Percentiles rank a stretch among this genome's conserved stretches.
Evolutionary conservation across 192 early-diverging fungal species (phyloP).

Genomic region (Kickxella alabastrina): DNA sequence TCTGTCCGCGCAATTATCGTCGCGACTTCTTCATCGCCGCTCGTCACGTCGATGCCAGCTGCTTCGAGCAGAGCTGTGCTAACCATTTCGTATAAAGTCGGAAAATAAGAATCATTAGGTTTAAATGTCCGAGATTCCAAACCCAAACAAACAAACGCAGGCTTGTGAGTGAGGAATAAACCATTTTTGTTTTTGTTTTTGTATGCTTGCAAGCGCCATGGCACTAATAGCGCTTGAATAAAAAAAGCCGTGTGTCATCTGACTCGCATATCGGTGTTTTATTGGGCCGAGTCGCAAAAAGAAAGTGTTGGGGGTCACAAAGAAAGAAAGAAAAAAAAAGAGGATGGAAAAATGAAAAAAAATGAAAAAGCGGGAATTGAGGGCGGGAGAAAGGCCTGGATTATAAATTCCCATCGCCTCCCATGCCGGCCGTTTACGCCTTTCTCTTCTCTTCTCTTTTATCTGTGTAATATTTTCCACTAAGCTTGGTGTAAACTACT

Average conservation of each 20-base stretch:
- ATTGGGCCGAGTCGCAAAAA: conserved; percentile 11
- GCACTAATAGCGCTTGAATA: no score
- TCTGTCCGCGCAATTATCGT: no score
- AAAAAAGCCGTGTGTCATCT: conserved; percentile 3
- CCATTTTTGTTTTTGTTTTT: no score
- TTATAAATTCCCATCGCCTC: neutral
- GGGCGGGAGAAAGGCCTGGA: neutral
- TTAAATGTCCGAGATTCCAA: no score
- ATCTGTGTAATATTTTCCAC: conserved; percentile 41
- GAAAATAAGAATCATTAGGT: no score
- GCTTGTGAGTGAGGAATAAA: no score
- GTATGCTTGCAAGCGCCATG: no score
- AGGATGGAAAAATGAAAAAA: conserved; percentile 4
- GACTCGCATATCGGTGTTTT: neutral
- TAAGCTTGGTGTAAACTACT: conserved; percentile 24
- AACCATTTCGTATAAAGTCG: no score
- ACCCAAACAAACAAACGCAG: no score
- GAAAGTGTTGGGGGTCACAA: neutral
- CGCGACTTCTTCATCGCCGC: no score
- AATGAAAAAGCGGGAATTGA: conserved; percentile 1
- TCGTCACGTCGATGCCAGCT: no score
- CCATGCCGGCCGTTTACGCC: neutral
- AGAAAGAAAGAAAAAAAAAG: neutral
- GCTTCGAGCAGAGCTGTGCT: neutral
- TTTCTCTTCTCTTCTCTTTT: conserved; percentile 28